A percentile compares a stretch with the other conserved stretches of the same genome.
phyloP scores from a whole-genome alignment of 108 stramenopile species.

The Chaetoceros tenuissimus region DNA sequence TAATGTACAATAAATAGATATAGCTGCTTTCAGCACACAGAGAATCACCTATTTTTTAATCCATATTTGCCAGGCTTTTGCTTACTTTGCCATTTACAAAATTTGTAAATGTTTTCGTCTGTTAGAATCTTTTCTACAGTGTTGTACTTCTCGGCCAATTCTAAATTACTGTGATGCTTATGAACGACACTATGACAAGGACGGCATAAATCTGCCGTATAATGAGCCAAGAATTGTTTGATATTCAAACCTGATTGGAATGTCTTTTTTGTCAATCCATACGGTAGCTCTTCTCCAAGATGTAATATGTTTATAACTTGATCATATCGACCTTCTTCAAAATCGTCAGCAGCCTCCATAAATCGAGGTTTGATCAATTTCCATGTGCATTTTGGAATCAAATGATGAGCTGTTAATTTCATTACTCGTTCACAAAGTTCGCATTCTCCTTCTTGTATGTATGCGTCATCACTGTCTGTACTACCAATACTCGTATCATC shows the following conservation, averaged over 20 bases:
- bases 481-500: too few species aligned
- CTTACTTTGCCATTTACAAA: conserved; percentile 63
- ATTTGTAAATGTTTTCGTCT: conserved; percentile 42
- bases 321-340: conserved; percentile 6
- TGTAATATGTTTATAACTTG: conserved; percentile 29
- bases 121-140: conserved; percentile 41
- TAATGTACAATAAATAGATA: too few species aligned
- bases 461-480: conserved; percentile 8
- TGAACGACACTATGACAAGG: conserved; percentile 59
- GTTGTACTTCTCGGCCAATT: conserved; percentile 47
- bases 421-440: conserved; percentile 64
- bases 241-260: neutral
- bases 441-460: conserved; percentile 59
- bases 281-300: conserved; percentile 17
- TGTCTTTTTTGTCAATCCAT: conserved; percentile 3
- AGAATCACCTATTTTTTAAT: too few species aligned
- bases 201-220: conserved; percentile 46
- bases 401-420: conserved; percentile 55
- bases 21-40: too few species aligned
- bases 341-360: conserved; percentile 33
- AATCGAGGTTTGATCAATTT: conserved; percentile 38
- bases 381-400: conserved; percentile 59
- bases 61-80: conserved; percentile 51
- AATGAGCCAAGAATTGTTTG: conserved; percentile 9
- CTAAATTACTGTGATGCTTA: conserved; percentile 44